phyloP scores from a whole-genome alignment of 2,329 filamentous ascomycete genomes.

The Fusarium pseudonygamai region DNA sequence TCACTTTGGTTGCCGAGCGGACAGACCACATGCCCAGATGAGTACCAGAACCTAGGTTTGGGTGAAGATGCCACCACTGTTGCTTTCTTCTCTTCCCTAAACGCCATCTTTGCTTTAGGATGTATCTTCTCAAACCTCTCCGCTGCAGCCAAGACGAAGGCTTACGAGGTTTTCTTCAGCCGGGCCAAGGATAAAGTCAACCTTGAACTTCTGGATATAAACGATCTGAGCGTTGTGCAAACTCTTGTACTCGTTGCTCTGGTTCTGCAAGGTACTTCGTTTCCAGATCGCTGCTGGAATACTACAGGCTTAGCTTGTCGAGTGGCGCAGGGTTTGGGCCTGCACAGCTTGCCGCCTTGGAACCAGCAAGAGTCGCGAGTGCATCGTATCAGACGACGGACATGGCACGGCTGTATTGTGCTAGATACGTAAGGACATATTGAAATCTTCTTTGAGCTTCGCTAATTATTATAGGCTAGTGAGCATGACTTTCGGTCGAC shows the following conservation, averaged over 20 bases:
- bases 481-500: background rate
- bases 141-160: background rate
- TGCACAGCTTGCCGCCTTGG: background rate
- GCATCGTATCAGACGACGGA: fast-evolving
- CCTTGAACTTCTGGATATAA: background rate
- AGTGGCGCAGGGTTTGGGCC: background rate
- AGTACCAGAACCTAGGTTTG: background rate
- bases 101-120: background rate
- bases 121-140: background rate
- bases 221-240: background rate
- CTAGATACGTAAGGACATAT: background rate
- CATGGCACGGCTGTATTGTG: background rate
- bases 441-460: fast-evolving
- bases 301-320: background rate
- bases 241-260: background rate
- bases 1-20: background rate
- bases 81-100: background rate
- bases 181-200: background rate
- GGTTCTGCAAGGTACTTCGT: background rate
- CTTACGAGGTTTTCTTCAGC: background rate
- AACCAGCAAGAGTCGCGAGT: background rate
- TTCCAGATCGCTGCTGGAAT: background rate
- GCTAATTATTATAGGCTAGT: background rate
- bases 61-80: background rate
- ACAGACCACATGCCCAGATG: background rate